Evolutionary conservation across 2,329 filamentous ascomycete species (phyloP), one percentile per base, ranked within the genome.

Genomic region (Epichloe sp.): DNA sequence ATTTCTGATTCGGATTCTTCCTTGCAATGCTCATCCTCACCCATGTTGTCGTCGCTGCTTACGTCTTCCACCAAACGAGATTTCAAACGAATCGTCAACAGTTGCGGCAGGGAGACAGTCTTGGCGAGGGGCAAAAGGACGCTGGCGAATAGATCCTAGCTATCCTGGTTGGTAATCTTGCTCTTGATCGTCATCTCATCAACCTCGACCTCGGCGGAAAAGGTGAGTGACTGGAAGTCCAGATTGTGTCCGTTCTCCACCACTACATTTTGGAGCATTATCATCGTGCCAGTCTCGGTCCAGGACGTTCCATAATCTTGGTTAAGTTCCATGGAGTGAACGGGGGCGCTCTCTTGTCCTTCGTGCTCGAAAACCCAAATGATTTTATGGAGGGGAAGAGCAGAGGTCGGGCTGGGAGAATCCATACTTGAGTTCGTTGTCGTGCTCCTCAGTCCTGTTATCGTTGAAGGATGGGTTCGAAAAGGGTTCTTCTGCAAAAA

Each of bases 331-430:
- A 40, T 26, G 17, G 41, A 19, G 21, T 44, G 41, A 1, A 10
- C 2, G 12, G 38, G 38, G 0, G 1, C 38, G 2, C 0, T 40
- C 5, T 2, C 11, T 4, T 11, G 0, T 3, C n/a, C 14, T 0
- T 19, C 7, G 38, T 19, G 2, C 4, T 40, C 38, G 15, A 15
- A 4, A 10, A 8, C 38, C 38, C 38, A 40, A 17, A 40, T 17
- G 11, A 40, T 40, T 19, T 40, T 40, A 17, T 40, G n/a, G 17
- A 40, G 14, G 38, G 38, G 38, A 40, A 40, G 17, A 40, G 38
- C 26, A 31, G 8, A 31, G 26, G 26, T 31, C 8, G 26, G 26
- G 26, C 26, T 31, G 26, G 8, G 26, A 31, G 26, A 31, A 31
- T 10, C 8, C 26, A 31, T 31, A 31, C 3, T 10, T 1, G 26